phyloP scores from a whole-genome alignment of 371 early-diverging fungal species.

The Mucor indicus region DNA sequence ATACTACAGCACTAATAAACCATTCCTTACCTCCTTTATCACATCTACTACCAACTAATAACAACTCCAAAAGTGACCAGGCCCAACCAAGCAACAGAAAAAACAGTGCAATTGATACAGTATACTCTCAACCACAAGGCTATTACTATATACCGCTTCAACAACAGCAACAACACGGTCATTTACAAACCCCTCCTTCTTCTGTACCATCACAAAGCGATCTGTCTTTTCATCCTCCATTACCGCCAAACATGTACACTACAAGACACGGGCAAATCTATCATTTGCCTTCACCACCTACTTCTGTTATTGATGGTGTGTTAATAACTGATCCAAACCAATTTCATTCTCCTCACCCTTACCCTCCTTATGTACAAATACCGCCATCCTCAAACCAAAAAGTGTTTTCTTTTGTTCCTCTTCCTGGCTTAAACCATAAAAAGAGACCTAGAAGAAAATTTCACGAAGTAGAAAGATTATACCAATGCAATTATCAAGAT shows the following conservation, averaged over 20 bases:
- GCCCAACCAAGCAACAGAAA: background rate
- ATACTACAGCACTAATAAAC: no score
- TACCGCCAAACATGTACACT: no score
- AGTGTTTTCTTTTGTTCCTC: conserved; percentile 62
- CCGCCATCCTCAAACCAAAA: conserved; percentile 36
- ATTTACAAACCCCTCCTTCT: background rate
- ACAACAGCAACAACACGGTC: conserved; percentile 4
- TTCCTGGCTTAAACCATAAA: conserved; percentile 61
- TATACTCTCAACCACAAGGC: background rate
- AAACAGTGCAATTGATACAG: background rate
- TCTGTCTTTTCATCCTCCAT: background rate
- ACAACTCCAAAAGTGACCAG: background rate
- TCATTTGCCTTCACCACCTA: conserved; percentile 28
- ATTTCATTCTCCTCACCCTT: background rate
- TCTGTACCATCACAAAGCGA: background rate
- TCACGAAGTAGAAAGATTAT: conserved; percentile 71
- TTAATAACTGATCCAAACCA: background rate
- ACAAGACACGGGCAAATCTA: conserved; percentile 3
- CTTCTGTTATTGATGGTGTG: conserved; percentile 22
- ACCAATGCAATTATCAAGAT: conserved; percentile 59
- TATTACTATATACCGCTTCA: background rate
- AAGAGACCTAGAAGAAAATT: conserved; percentile 69
- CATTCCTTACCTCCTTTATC: conserved; percentile 47
- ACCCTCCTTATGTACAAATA: background rate
- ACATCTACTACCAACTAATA: conserved; percentile 31